Evolutionary conservation across 2,329 filamentous ascomycete species (phyloP), one percentile per base, ranked within the genome.

Genomic region (Neonectria punicea): DNA sequence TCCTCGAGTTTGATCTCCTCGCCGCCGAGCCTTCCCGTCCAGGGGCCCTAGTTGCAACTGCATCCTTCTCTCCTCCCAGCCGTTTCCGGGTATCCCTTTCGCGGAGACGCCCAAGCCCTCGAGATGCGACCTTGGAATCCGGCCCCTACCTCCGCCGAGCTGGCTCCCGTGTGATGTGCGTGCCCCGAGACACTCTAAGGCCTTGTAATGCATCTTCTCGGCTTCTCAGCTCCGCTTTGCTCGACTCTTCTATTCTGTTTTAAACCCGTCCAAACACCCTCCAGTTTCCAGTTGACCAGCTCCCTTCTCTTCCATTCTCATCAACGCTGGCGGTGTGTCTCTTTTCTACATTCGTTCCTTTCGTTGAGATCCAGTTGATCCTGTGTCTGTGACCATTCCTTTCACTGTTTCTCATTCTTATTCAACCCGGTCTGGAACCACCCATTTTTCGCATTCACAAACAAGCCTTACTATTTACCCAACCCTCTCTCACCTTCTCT

Each of bases 351-450:
- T 85, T 84, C 83, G 80, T 82, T 84, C 80, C 75, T 79, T 79
- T 78, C 76, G 65, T 60, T 66, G 63, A 73, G 67, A 69, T 69
- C 60, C 60, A 66, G 67, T 71, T 67, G 66, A 67, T 75, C 73
- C 73, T 77, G 75, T 77, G 79, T 83, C 80, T 80, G 79, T 80
- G 78, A 83, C 76, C 81, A 77, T 79, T 82, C 80, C 77, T 82
- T 82, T 75, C 47, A 16, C 70, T 75, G 74, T 49, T 49, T 65
- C 36, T 54, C 39, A 76, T 78, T 75, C 72, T 73, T 72, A 71
- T 76, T 73, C 67, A 72, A 67, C 75, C 74, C 79, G 83, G 84
- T 86, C 84, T 85, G 85, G 84, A 79, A 86, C 84, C 83, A 80
- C 60, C 66, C 54, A 34, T 54, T 68, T 68, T 63, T 56, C 36